A percentile compares a stretch with the other conserved stretches of the same genome.
These are phyloP conservation scores for Podospora tetraspora DNA, from an alignment of 495 filamentous ascomycete genomes.

Conservation along the genomic window DNA sequence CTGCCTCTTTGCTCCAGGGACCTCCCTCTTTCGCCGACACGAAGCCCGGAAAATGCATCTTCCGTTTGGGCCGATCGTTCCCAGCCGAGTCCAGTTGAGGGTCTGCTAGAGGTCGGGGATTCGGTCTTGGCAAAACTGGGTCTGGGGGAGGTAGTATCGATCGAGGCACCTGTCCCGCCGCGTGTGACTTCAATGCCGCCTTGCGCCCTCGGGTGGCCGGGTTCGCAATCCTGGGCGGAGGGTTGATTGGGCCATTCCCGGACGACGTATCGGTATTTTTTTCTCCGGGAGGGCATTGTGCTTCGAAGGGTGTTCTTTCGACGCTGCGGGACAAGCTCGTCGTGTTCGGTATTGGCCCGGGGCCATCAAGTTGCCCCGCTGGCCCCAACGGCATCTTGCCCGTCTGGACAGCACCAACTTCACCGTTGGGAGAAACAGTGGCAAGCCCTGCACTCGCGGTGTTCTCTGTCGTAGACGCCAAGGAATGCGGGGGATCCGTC, in stretches of 20 bases:
- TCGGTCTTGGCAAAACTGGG: slow-evolving; percentile 5
- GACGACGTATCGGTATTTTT: neutral
- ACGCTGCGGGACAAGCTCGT: neutral
- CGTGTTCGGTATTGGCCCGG: neutral
- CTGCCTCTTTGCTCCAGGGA: slow-evolving; percentile 50
- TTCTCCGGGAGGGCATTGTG: neutral
- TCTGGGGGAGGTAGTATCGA: slow-evolving; percentile 32
- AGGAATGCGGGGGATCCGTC: neutral
- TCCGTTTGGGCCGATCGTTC: slow-evolving; percentile 23
- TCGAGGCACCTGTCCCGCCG: slow-evolving; percentile 40
- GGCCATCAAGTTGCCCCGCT: neutral
- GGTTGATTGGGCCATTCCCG: neutral
- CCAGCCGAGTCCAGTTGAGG: slow-evolving; percentile 8
- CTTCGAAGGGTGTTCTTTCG: neutral
- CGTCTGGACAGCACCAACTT: neutral
- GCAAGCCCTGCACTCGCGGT: neutral
- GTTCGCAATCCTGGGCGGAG: slow-evolving; percentile 29
- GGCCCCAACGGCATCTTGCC: slow-evolving; percentile 3
- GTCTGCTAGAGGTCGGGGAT: slow-evolving; percentile 6
- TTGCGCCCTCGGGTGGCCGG: slow-evolving; percentile 48
- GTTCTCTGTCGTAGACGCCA: neutral
- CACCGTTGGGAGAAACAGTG: neutral
- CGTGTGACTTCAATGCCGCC: slow-evolving; percentile 44
- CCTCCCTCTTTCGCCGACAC: slow-evolving; percentile 38
- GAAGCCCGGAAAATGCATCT: slow-evolving; percentile 37